Evolutionary conservation across 2,329 filamentous ascomycete species (phyloP).

Genomic region (Phaeosphaeria sp.): DNA sequence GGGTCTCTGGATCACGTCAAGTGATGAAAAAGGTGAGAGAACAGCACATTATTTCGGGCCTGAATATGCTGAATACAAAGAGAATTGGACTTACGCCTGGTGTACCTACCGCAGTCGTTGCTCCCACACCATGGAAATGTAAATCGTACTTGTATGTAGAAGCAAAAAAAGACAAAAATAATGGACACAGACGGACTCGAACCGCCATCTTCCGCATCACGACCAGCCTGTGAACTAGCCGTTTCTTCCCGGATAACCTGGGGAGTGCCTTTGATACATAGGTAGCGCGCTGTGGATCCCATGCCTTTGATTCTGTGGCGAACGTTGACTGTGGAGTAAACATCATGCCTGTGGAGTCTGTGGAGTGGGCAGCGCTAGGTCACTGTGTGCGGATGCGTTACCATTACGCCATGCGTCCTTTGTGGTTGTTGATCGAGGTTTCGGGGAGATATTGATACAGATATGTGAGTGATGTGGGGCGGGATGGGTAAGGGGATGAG

Average conservation of each 20-base stretch:
- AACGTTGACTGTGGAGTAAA: background rate
- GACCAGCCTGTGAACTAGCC: background rate
- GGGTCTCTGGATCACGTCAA: no score
- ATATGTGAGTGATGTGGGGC: background rate
- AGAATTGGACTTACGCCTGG: no score
- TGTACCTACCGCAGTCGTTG: no score
- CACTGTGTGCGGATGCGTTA: slow-evolving; percentile 3
- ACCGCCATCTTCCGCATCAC: background rate
- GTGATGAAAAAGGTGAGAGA: no score
- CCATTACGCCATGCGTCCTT: slow-evolving; percentile 1
- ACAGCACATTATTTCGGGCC: no score
- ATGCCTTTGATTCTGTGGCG: background rate
- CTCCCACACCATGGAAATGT: no score
- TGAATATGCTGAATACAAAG: no score
- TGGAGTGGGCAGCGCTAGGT: background rate
- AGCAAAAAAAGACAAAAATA: no score
- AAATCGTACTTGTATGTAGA: no score
- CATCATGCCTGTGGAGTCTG: background rate
- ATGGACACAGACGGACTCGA: slow-evolving; percentile 1
- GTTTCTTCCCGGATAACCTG: background rate
- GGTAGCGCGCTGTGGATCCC: background rate
- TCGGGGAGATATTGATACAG: background rate
- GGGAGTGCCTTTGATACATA: background rate
- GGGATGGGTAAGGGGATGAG: background rate
- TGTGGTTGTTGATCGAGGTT: background rate